phyloP scores from a whole-genome alignment of 805 yeast species.

The Cyberlindnera xylosilytica region DNA sequence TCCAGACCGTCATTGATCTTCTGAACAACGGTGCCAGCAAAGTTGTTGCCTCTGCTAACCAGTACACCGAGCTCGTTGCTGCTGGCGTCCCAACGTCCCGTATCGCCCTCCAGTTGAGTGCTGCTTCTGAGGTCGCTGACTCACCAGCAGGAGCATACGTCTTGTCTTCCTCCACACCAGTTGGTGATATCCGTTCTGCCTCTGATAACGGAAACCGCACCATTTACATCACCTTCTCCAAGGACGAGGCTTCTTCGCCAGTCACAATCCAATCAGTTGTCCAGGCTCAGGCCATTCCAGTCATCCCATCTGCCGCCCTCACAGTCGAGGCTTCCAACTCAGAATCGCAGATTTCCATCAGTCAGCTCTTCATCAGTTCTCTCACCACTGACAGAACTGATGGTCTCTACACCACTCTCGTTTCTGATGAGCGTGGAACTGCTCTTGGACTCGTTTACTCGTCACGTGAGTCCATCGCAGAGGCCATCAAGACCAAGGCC shows the following conservation, averaged over 20 bases:
- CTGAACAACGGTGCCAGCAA: constrained; percentile 60
- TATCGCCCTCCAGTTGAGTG: constrained; percentile 14
- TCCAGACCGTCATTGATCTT: constrained; percentile 46
- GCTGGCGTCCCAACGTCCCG: constrained; percentile 48
- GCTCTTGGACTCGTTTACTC: constrained; percentile 92
- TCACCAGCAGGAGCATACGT: constrained; percentile 18
- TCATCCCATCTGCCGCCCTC: constrained; percentile 20
- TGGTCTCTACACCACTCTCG: constrained; percentile 81
- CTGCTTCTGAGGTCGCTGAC: constrained; percentile 7
- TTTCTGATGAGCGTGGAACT: constrained; percentile 63
- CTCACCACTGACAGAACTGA: constrained; percentile 82
- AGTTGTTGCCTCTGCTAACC: constrained; percentile 36
- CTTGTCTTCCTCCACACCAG: constrained; percentile 19
- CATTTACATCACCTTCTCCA: constrained; percentile 14
- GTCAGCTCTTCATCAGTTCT: constrained; percentile 45
- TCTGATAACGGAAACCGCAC: constrained; percentile 18
- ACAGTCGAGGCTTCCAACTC: constrained; percentile 18
- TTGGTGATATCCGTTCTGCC: constrained; percentile 20
- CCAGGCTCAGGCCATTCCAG: constrained; percentile 23
- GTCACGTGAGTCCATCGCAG: constrained; percentile 72
- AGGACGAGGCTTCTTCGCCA: constrained; percentile 10
- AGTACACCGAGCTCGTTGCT: constrained; percentile 32
- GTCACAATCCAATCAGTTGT: constrained; percentile 21
- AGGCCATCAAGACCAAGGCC: constrained; percentile 73
- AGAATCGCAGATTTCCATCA: constrained; percentile 31